Evolutionary conservation across 2,329 filamentous ascomycete species (phyloP), one percentile per base, ranked within the genome.

Genomic region (Dothistroma septosporum): DNA sequence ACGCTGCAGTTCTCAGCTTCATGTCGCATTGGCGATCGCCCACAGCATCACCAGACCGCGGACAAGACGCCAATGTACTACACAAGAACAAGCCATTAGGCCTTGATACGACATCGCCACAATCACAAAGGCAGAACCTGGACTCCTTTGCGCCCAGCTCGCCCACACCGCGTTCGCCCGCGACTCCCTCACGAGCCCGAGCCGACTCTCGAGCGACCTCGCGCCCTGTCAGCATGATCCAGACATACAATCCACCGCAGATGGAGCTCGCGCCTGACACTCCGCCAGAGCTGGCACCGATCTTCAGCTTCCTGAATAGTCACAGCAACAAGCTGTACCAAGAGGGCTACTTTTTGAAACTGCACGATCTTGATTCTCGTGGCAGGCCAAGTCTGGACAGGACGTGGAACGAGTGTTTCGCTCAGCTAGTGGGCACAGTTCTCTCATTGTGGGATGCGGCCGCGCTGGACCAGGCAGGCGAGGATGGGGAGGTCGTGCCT

Each of bases 311-410:
- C 73, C 83, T 99, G 66, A 97, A 96, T 78, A 94, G 89, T 76
- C 94, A 99, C 75, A 88, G 87, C 60, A 97, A 97, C 76, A 97
- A 97, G 78, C 80, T 97, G 59, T 99, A 97, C 75, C 92, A 97
- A 69, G 94, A 99, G 78, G 94, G 94, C 41, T 99, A 97, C 73
- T 97, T 99, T 68, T 78, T 99, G 69, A 99, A 97, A 77, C 80
- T 99, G 53, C 93, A 97, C 75, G 94, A 99, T 76, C 87, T 96
- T 68, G 95, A 97, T 72, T 88, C 87, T 58, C 92, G 93, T 76
- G 94, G 94, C 55, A 87, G 89, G 64, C 90, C 92, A 11, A 95
- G 93, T 72, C 77, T 84, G 47, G 92, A 97, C 76, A 84, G 94
- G 69, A 90, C 87, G 66, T 99, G 94, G 94, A 89, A 89, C 41